Evolutionary conservation across 2,329 filamentous ascomycete species (phyloP).

Genomic region (Neoarthrinium moseri): DNA sequence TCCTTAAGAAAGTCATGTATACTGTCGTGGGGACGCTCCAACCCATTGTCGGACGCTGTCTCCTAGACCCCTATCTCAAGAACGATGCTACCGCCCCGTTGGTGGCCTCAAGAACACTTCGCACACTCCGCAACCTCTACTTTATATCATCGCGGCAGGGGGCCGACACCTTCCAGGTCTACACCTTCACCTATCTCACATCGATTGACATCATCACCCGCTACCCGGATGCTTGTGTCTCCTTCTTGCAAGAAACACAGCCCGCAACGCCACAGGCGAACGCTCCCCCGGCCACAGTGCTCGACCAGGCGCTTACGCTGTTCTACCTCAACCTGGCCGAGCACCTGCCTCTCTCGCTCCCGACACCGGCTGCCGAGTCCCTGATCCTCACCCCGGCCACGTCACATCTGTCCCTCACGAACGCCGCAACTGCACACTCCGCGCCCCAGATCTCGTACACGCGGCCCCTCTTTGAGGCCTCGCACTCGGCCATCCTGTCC

Average conservation of each 20-base stretch:
- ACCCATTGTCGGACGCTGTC: conserved; percentile 65
- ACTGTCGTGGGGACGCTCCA: conserved; percentile 52
- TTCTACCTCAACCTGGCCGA: conserved; percentile 88
- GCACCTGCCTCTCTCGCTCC: conserved; percentile 72
- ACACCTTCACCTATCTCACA: conserved; percentile 79
- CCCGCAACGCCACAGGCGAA: conserved; percentile 48
- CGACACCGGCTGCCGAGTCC: conserved; percentile 66
- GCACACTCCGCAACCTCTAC: conserved; percentile 72
- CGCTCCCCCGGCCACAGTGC: conserved; percentile 53
- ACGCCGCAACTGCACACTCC: conserved; percentile 20
- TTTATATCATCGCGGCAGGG: conserved; percentile 78
- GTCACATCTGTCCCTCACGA: conserved; percentile 60
- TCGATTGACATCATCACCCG: conserved; percentile 78
- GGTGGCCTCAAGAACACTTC: conserved; percentile 69
- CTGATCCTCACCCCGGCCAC: conserved; percentile 73
- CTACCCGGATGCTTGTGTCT: conserved; percentile 63
- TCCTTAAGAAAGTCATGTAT: conserved; percentile 75
- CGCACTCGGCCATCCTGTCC: conserved; percentile 78
- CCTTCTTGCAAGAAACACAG: conserved; percentile 65
- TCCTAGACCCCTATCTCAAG: conserved; percentile 49
- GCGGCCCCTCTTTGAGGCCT: conserved; percentile 75
- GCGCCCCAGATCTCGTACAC: conserved; percentile 41
- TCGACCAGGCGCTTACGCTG: conserved; percentile 74
- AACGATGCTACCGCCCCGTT: conserved; percentile 51
- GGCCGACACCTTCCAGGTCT: conserved; percentile 75